A percentile compares a stretch with the other conserved stretches of the same genome.
Conservation (phyloP, 164 flowering plant genomes). For the Aristolochia fimbriata region DNA sequence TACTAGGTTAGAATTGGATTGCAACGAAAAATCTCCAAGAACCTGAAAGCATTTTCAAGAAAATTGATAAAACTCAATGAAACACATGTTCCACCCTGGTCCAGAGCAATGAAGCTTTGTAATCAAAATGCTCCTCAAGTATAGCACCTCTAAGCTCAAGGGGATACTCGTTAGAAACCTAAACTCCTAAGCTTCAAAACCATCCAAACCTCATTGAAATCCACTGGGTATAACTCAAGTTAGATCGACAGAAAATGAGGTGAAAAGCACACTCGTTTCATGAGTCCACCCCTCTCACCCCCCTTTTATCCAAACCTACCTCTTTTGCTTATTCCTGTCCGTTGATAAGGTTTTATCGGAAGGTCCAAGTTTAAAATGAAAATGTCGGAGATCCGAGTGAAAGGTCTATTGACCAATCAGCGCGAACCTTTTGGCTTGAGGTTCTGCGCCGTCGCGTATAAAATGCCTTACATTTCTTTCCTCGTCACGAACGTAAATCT, state of each 20-base stretch:
- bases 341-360: conserved; percentile 27
- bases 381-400: conserved; percentile 21
- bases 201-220: conserved; percentile 26
- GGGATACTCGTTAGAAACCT: conserved; percentile 36
- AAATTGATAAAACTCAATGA: conserved; percentile 13
- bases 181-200: conserved; percentile 22
- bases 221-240: conserved; percentile 19
- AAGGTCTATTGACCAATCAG: conserved; percentile 24
- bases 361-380: conserved; percentile 17
- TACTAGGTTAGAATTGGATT: conserved; percentile 12
- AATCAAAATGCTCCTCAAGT: conserved; percentile 15
- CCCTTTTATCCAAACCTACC: neutral
- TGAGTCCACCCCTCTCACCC: conserved; percentile 6
- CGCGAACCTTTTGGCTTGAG: conserved; percentile 5
- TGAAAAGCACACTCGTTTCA: conserved; percentile 42
- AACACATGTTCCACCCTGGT: conserved; percentile 20
- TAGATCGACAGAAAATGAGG: conserved; percentile 18
- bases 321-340: neutral
- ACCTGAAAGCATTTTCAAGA: conserved; percentile 9
- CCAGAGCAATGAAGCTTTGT: conserved; percentile 22
- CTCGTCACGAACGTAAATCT: neutral
- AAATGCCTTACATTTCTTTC: conserved; percentile 5
- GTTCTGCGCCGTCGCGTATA: conserved; percentile 11
- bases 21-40: conserved; percentile 3
- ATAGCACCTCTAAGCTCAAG: neutral